These are phyloP conservation scores for Saccharomycopsis fodiens DNA, from an alignment of 805 yeast species.

Conservation along the genomic window DNA sequence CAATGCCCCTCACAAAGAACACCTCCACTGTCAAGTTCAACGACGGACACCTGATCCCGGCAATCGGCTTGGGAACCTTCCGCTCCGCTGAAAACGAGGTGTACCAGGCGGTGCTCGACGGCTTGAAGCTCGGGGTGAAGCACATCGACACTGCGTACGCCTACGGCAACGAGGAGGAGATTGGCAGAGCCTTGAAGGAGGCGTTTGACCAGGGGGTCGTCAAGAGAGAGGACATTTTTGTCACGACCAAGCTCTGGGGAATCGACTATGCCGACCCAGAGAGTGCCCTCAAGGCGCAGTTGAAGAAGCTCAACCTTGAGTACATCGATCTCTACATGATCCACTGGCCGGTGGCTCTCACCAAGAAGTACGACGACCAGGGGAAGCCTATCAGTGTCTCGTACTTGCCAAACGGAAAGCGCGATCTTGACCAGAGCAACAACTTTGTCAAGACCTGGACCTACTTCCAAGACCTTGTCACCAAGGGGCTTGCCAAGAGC, in stretches of 20 bases:
- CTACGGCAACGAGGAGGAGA: conserved; percentile 52
- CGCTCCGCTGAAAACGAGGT: conserved; percentile 32
- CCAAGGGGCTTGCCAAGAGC: conserved; percentile 48
- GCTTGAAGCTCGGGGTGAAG: conserved; percentile 45
- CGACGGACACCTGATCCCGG: conserved; percentile 27
- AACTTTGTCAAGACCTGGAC: conserved; percentile 57
- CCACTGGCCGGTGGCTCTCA: conserved; percentile 55
- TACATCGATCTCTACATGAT: conserved; percentile 60
- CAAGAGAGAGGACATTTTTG: conserved; percentile 42
- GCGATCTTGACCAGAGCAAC: conserved; percentile 26
- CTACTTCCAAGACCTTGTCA: conserved; percentile 50
- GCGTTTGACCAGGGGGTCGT: conserved; percentile 23
- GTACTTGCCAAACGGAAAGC: conserved; percentile 30
- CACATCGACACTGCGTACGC: conserved; percentile 64
- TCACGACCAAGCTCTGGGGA: conserved; percentile 60
- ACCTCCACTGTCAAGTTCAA: conserved; percentile 19
- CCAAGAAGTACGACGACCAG: conserved; percentile 29
- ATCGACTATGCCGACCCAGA: conserved; percentile 32
- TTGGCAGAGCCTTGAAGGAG: conserved; percentile 28
- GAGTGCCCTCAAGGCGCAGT: conserved; percentile 42
- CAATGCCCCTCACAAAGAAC: conserved; percentile 13
- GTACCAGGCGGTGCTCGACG: conserved; percentile 38
- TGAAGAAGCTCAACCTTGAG: conserved; percentile 44
- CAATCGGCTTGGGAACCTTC: conserved; percentile 47
- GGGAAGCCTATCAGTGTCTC: conserved; percentile 27